Evolutionary conservation across 2,329 filamentous ascomycete genomes (phyloP).

Genomic region (Plenodomus lindquistii): DNA sequence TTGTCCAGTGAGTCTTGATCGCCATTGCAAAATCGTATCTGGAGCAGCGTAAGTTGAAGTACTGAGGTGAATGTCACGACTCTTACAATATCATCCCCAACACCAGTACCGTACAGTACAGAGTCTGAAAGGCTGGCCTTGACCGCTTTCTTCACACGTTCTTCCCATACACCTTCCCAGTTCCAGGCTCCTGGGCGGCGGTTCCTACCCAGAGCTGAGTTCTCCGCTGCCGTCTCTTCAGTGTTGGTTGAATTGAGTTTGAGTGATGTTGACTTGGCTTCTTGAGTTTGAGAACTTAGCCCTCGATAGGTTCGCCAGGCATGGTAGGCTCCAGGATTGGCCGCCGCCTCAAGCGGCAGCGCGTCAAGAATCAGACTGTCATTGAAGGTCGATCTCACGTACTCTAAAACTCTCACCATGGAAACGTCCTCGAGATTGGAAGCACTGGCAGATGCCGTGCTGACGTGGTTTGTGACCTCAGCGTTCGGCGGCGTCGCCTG

Average conservation of each 20-base stretch:
- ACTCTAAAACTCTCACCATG: conserved; percentile 68
- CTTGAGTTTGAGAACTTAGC: conserved; percentile 36
- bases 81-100: conserved; percentile 71
- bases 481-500: conserved; percentile 21
- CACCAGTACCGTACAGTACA: conserved; percentile 71
- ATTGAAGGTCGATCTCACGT: conserved; percentile 81
- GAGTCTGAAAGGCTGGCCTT: conserved; percentile 76
- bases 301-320: conserved; percentile 79
- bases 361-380: conserved; percentile 76
- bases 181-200: conserved; percentile 85
- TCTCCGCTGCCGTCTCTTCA: conserved; percentile 16
- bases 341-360: conserved; percentile 78
- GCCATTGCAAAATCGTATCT: conserved; percentile 46
- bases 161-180: conserved; percentile 97
- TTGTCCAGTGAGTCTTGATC: conserved; percentile 38
- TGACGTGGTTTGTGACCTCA: conserved; percentile 6
- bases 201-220: conserved; percentile 50
- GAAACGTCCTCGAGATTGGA: conserved; percentile 18
- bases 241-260: conserved; percentile 27
- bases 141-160: conserved; percentile 79
- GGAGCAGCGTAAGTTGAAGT: conserved; percentile 6
- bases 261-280: conserved; percentile 21
- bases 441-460: conserved; percentile 9
- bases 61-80: neutral
- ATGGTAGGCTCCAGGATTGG: conserved; percentile 90